Evolutionary conservation across 305 asterid genomes (phyloP).

Genomic region (Fraxinus nigra): DNA sequence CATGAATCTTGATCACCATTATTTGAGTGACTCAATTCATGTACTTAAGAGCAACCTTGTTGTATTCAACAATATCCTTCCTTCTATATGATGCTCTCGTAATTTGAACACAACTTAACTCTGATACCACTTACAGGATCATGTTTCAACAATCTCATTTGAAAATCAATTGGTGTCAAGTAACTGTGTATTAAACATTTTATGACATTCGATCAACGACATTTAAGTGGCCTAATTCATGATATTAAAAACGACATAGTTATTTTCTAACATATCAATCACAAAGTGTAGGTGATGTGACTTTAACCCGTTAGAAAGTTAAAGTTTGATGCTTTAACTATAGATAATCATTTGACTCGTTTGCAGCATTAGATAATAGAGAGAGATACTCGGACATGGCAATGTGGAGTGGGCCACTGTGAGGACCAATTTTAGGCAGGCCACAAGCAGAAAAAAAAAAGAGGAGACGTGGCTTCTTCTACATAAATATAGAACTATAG

Average conservation of each 20-base stretch:
- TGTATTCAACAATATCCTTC: background rate
- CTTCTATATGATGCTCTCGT: background rate
- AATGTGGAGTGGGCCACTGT: background rate
- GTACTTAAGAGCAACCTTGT: background rate
- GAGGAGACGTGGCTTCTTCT: constrained; percentile 7
- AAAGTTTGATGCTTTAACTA: background rate
- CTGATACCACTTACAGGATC: background rate
- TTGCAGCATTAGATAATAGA: background rate
- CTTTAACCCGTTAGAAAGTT: background rate
- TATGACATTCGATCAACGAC: background rate
- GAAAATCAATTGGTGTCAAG: background rate
- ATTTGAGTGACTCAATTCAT: background rate
- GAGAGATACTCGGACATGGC: background rate
- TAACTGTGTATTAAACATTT: background rate
- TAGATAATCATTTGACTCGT: background rate
- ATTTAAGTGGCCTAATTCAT: background rate
- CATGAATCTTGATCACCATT: background rate
- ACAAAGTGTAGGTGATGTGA: background rate
- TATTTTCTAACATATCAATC: background rate
- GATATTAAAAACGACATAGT: background rate
- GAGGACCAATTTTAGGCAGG: background rate
- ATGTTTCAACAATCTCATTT: background rate
- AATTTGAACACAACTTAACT: background rate
- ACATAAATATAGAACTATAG: background rate
- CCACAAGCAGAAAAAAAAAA: background rate